Evolutionary conservation across 331 rosid genomes (phyloP).

Genomic region (Ulmus americana): DNA sequence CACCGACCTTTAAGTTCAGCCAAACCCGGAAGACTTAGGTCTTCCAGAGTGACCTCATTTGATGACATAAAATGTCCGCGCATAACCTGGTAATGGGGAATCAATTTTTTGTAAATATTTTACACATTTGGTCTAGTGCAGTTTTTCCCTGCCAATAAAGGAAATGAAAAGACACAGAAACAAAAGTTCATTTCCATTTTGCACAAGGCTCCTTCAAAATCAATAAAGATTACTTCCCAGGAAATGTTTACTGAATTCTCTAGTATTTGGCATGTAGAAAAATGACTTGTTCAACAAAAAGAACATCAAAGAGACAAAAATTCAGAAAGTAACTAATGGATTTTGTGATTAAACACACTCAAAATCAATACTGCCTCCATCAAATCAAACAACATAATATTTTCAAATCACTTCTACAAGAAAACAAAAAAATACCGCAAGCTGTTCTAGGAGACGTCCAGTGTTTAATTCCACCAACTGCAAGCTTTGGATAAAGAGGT

Average conservation of each 20-base stretch:
- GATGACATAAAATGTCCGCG: constrained; percentile 45
- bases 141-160: background rate
- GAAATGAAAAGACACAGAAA: background rate
- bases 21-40: constrained; percentile 69
- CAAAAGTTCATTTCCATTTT: background rate
- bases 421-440: constrained; percentile 54
- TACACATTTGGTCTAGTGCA: constrained; percentile 1
- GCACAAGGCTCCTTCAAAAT: background rate
- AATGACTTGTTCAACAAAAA: background rate
- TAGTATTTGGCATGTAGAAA: background rate
- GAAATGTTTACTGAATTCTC: background rate
- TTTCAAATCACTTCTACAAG: background rate
- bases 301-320: background rate
- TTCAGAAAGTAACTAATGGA: background rate
- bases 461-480: constrained; percentile 64
- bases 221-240: background rate
- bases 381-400: background rate
- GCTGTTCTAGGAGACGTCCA: constrained; percentile 45
- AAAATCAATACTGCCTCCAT: background rate
- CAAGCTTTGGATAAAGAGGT: constrained; percentile 68
- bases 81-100: constrained; percentile 48
- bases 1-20: constrained; percentile 81
- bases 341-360: background rate
- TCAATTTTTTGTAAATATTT: background rate
- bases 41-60: constrained; percentile 60